Conservation (phyloP, 495 filamentous ascomycete genomes). For the Aspergillus avenaceus region DNA sequence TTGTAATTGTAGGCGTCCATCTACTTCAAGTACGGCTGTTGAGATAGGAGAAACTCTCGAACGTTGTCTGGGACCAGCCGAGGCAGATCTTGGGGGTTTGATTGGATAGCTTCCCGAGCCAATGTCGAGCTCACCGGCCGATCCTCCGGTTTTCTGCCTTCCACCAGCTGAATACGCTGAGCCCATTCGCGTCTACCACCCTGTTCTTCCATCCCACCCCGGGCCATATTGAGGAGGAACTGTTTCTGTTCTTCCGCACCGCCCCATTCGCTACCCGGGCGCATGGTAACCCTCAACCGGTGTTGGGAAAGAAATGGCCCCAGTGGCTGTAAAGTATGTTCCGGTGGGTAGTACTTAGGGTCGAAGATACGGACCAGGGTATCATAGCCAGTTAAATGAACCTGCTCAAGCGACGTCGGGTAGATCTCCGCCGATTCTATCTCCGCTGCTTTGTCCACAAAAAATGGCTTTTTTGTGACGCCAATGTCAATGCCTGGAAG, state of each 20-base stretch:
- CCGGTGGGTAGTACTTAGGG: slow-evolving; percentile 74
- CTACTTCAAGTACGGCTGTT: slow-evolving; percentile 29
- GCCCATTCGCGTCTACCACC: slow-evolving; percentile 67
- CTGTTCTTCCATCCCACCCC: slow-evolving; percentile 47
- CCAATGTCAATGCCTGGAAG: slow-evolving; percentile 65
- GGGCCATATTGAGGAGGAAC: slow-evolving; percentile 51
- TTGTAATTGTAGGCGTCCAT: background rate
- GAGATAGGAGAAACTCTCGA: slow-evolving; percentile 49
- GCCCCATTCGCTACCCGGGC: slow-evolving; percentile 67
- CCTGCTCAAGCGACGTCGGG: slow-evolving; percentile 47
- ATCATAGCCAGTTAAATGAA: slow-evolving; percentile 85
- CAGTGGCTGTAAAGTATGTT: slow-evolving; percentile 52
- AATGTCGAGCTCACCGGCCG: slow-evolving; percentile 72
- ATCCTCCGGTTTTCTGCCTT: slow-evolving; percentile 51
- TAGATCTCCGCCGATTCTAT: slow-evolving; percentile 57
- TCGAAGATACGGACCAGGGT: slow-evolving; percentile 81
- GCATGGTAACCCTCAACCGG: slow-evolving; percentile 65
- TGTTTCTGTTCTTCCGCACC: slow-evolving; percentile 51
- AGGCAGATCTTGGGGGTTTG: slow-evolving; percentile 52
- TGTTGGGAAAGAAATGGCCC: slow-evolving; percentile 66
- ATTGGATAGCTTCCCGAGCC: slow-evolving; percentile 60
- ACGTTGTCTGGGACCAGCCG: slow-evolving; percentile 63
- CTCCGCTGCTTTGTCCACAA: slow-evolving; percentile 74
- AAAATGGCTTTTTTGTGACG: slow-evolving; percentile 78
- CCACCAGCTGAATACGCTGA: slow-evolving; percentile 63